A percentile compares a stretch with the other conserved stretches of the same genome.
Conservation (phyloP, 1,284 basidiomycete species). For the Heterobasidion annosum region DNA sequence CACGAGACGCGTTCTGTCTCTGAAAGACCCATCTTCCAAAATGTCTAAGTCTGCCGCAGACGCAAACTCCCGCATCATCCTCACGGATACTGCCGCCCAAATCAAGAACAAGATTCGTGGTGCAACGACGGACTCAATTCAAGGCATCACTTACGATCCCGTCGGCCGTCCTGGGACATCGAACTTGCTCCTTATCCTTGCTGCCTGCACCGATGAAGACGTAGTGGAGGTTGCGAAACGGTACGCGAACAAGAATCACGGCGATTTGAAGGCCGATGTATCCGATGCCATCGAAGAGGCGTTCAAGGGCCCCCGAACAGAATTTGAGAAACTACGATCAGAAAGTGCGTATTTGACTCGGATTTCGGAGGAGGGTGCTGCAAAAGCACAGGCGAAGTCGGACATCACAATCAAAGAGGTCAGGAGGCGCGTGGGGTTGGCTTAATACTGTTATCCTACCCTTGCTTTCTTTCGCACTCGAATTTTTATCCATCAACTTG, state of each 20-base stretch:
- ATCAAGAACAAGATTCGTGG: conserved; percentile 69
- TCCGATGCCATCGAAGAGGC: conserved; percentile 66
- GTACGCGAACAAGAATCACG: conserved; percentile 54
- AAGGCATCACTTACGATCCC: conserved; percentile 74
- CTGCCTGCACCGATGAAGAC: conserved; percentile 50
- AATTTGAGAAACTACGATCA: conserved; percentile 55
- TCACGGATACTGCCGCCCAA: conserved; percentile 65
- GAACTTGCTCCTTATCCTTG: conserved; percentile 77
- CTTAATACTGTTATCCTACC: conserved; percentile 1
- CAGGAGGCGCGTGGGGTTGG: conserved; percentile 57
- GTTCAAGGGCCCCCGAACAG: conserved; percentile 59
- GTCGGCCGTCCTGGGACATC: conserved; percentile 70
- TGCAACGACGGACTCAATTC: conserved; percentile 81
- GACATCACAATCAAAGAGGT: conserved; percentile 61
- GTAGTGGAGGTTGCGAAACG: conserved; percentile 36
- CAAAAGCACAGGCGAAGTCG: conserved; percentile 55
- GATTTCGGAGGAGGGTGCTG: conserved; percentile 59
- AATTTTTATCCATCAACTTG: neutral
- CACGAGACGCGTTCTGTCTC: conserved; percentile 71
- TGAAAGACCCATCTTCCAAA: conserved; percentile 80
- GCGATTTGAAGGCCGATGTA: conserved; percentile 66
- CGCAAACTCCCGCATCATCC: conserved; percentile 72
- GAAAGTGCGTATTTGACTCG: conserved; percentile 58
- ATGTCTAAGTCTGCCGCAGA: conserved; percentile 94
- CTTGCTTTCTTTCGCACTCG: neutral